Evolutionary conservation across 129 eudicot genomes (phyloP), one percentile per base, ranked within the genome.

Genomic region (Mikania micrantha): DNA sequence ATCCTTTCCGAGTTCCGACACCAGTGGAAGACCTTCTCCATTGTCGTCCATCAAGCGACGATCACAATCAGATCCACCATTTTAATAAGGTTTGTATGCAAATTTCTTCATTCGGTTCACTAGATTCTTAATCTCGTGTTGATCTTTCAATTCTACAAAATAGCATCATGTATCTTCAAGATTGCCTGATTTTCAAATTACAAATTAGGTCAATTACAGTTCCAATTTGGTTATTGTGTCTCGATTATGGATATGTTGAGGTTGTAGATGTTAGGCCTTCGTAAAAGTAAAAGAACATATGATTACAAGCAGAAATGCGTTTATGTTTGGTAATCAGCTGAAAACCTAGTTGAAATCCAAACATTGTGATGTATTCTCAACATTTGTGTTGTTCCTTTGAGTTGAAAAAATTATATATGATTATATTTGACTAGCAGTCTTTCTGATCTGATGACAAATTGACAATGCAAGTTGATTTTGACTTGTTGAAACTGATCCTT

Each of bases 51-150:
- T 52, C 54, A 49, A 49, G 4, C 48, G 28, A 72, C 48, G 39
- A 39, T 73, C 70, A 47, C 27, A 38, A 12, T 42, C 60, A 71
- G 77, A 73, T 73, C 64, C 54, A 73, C 8, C 64, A 16, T 63
- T 73, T 73, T 73, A 24, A 4, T 25, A 57, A 70, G 75, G 74
- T 69, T 54, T 54, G 41, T 69, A 28, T 44, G 13, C 21, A 54
- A 38, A 54, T 24, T 32, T 27, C 39, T n/a, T 44, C 28, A 17
- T 2, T 44, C 41, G 11, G 45, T 60, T 60, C 68, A 61, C 21
- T 32, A n/a, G 4, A 22, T 45, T 20, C 35, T 5, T 35, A 48
- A 60, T 24, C 22, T 21, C 24, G 25, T 47, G 35, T 25, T 35
- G 62, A 47, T 61, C 24, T 72, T 49, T 10, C 34, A 61, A 72